Conservation (phyloP, 73 alveolate species). For the Tetrahymena thermophila region DNA sequence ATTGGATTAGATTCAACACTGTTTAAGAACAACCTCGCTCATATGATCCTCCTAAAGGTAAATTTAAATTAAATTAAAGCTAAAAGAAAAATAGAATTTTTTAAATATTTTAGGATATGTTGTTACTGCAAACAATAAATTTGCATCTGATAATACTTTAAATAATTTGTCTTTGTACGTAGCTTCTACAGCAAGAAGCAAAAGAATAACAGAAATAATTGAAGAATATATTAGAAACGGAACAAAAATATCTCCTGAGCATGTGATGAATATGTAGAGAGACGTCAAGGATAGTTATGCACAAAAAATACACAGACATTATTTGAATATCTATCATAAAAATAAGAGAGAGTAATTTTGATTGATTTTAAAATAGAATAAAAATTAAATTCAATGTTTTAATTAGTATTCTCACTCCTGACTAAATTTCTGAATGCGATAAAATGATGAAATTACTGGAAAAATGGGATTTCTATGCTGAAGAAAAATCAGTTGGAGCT, state of each 20-base stretch:
- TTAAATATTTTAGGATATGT: background rate
- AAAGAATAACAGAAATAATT: slow-evolving; percentile 12
- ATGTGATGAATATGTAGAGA: background rate
- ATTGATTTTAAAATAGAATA: too few relatives aligned
- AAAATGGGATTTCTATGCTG: slow-evolving; percentile 8
- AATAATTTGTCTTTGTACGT: slow-evolving; percentile 14
- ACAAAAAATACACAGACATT: background rate
- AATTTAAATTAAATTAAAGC: too few relatives aligned
- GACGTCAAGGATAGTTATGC: slow-evolving; percentile 27
- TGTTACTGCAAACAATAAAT: slow-evolving; percentile 32
- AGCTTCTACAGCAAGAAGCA: slow-evolving; percentile 26
- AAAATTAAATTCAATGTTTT: background rate
- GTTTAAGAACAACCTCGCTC: slow-evolving; percentile 2
- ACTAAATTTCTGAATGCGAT: background rate
- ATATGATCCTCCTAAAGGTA: slow-evolving; percentile 29
- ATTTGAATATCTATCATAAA: background rate
- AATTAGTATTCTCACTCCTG: background rate
- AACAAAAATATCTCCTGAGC: slow-evolving; percentile 4
- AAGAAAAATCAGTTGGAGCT: slow-evolving; percentile 17
- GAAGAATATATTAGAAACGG: slow-evolving; percentile 4
- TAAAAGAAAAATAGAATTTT: too few relatives aligned
- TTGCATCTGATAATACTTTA: slow-evolving; percentile 13
- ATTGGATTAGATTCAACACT: background rate
- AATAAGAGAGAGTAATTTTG: background rate
- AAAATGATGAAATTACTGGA: background rate